These are phyloP conservation scores for Solanum hybrid DNA, from an alignment of 305 asterid species.

Conservation along the genomic window DNA sequence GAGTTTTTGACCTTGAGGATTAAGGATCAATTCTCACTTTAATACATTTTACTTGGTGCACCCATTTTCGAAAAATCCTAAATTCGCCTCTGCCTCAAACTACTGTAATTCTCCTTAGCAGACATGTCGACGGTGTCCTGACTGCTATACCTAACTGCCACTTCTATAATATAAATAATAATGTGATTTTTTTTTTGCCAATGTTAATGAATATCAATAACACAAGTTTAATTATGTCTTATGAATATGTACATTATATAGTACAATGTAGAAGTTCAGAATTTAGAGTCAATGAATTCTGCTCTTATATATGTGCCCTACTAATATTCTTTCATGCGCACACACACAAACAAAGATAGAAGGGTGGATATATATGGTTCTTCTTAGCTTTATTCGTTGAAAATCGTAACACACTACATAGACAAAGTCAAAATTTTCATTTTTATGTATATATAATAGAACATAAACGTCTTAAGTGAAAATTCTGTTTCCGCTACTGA, in stretches of 20 bases:
- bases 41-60: too few relatives aligned
- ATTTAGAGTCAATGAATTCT: neutral
- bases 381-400: neutral
- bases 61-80: too few relatives aligned
- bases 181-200: neutral
- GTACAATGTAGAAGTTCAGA: neutral
- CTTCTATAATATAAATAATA: neutral
- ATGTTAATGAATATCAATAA: neutral
- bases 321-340: neutral
- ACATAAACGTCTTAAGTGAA: fast-evolving
- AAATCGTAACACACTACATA: neutral
- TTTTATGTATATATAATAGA: neutral
- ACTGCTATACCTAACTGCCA: too few relatives aligned
- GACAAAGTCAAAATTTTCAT: neutral
- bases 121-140: too few relatives aligned
- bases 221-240: neutral
- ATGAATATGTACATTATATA: neutral
- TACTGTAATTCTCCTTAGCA: too few relatives aligned
- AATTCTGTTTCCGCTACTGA: fast-evolving
- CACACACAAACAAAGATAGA: neutral
- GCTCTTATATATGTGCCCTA: neutral
- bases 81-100: too few relatives aligned
- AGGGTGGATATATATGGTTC: neutral
- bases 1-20: too few relatives aligned
- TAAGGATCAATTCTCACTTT: too few relatives aligned